Base-by-base conservation (phyloP, 208 protist genomes). In the Leishmania turanica region DNA sequence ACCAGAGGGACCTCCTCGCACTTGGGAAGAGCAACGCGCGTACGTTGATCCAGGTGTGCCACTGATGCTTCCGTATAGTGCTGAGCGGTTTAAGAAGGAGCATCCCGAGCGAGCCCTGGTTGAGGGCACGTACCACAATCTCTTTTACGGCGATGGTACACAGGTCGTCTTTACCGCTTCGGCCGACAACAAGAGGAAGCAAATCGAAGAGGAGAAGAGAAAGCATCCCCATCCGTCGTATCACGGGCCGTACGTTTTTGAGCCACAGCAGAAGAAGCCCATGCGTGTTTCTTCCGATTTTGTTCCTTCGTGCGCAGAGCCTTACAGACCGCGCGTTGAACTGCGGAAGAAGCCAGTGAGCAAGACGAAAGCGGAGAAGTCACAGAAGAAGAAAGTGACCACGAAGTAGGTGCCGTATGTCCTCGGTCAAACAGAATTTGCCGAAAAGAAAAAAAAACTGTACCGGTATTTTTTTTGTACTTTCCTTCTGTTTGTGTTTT, bases 1-100 rank as follows among this genome's bases (percentile, higher is more conserved):
- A 27, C 51, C 82, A 11, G 51, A 74, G 3, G 82, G 77, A 17
- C 45, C 76, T 4, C 71, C 82, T 58, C 77, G 77, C n/a, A 64
- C 84, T 42, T 89, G 79, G 72, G 76, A 86, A 64, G 84, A 87
- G 40, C 78, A 71, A 2, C 85, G 92, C 49, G 89, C 92, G 60
- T 90, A 91, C 73, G 92, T 97, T 56, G 91, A 95, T 86, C 93
- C 93, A 31, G 77, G 84, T 78, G 79, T 90, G 6, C 93, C 93
- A 40, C 87, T 97, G 8, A 71, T 62, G 73, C 79, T 95, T 51
- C 91, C 91, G 11, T 95, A 87, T 73, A 88, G 84, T 68, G 60
- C 74, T 9, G 62, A 90, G 66, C 90, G 90, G 66, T 82, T 87
- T 72, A 79, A 87, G 78, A 83, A 64, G 56, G 73, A 84, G 24